Evolutionary conservation across 2,329 filamentous ascomycete species (phyloP).

Genomic region (Gliomastix tumulicola): DNA sequence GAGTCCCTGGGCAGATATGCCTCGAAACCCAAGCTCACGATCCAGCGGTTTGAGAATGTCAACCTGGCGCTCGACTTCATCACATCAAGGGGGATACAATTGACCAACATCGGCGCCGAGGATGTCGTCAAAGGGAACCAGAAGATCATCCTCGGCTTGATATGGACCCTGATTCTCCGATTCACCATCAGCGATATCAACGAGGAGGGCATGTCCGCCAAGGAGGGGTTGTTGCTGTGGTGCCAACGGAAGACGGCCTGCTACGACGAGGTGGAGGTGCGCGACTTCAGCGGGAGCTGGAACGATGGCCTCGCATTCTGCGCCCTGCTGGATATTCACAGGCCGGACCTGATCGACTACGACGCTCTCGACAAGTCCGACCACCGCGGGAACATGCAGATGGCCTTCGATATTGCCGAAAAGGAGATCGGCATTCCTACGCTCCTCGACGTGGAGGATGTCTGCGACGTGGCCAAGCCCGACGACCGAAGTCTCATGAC

Average conservation of each 20-base stretch:
- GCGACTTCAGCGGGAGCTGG: constrained; percentile 94
- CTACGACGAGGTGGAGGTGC: constrained; percentile 93
- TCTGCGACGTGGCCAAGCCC: constrained; percentile 91
- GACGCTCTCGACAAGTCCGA: constrained; percentile 90
- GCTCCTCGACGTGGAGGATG: constrained; percentile 93
- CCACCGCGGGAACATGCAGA: constrained; percentile 93
- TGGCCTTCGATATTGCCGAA: constrained; percentile 92
- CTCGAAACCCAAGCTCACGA: constrained; percentile 88
- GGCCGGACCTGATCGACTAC: constrained; percentile 95
- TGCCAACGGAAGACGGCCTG: constrained; percentile 98
- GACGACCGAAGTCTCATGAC: constrained; percentile 98
- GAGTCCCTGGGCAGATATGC: constrained; percentile 97
- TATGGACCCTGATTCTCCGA: constrained; percentile 95
- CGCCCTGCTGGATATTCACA: constrained; percentile 91
- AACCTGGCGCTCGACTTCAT: constrained; percentile 94
- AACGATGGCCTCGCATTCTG: constrained; percentile 97
- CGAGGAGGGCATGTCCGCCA: constrained; percentile 93
- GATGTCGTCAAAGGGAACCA: constrained; percentile 97
- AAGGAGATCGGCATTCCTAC: constrained; percentile 97
- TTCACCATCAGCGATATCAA: constrained; percentile 99
- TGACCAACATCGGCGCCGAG: constrained; percentile 97
- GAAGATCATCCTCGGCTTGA: constrained; percentile 94
- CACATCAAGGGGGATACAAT: constrained; percentile 82
- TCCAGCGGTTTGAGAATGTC: constrained; percentile 97
- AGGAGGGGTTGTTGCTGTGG: constrained; percentile 92